Base-by-base conservation (phyloP, 192 early-diverging fungal species). In the Coemansia sp. region DNA sequence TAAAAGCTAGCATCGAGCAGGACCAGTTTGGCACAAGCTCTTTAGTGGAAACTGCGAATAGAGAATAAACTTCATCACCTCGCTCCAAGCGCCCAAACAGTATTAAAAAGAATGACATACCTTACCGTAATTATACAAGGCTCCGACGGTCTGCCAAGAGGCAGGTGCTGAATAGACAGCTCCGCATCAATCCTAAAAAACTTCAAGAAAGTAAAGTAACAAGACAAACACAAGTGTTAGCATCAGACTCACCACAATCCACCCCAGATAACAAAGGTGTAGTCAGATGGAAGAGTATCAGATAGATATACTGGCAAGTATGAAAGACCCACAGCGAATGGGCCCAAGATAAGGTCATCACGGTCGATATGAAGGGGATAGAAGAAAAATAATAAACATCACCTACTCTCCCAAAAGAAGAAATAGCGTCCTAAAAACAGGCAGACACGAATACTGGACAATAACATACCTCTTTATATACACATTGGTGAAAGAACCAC, bases 31-130 rank as follows among this genome's bases (percentile, higher is more conserved):
- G 67, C 53, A 32, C 61, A 48, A 18, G 61, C 70, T 71, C 73
- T 81, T 76, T 60, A 70, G 79, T 81, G 79, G 79, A 81, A 81
- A 72, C 79, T 81, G 79, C 79, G 79, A 81, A 81, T 75, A 60
- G 41, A 66, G 49, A 72, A 67, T 50, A 23, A 58, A 60, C 64
- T 68, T 81, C 73, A 81, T 75, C 63, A 63, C 56, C 37, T 59
- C 57, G 37, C 32, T 16, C 12, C 38, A 59, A 11, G 23, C 26
- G 37, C 9, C 26, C 21, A 38, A 19, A 44, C 19, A 45, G 23
- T 8, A 15, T 19, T 21, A 63, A 63, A 43, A 44, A 56, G 56
- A 13, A 41, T n/a, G 3, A 23, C 43, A 16, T 47, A 56, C 53
- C 53, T 21, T 56, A 42, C 48, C 40, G 49, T 18, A 54, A 26